Percentiles rank a stretch among this genome's conserved stretches.
These are phyloP conservation scores for Podaxis mareebaensis DNA, from an alignment of 768 basidiomycete species.

Conservation along the genomic window DNA sequence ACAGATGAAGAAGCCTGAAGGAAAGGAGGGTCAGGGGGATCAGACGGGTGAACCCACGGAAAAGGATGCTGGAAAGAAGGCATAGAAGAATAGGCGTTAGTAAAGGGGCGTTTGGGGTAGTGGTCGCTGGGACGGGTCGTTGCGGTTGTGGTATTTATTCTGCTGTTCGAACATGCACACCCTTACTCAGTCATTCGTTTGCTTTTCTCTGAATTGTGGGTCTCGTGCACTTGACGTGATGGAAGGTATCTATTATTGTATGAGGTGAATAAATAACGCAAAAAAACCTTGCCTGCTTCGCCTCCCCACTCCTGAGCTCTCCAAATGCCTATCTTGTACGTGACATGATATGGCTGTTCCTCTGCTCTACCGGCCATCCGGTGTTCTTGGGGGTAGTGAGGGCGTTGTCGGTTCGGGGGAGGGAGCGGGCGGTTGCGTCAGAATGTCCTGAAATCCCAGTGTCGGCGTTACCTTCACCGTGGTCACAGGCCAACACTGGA, in stretches of 20 bases:
- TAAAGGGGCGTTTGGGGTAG: not conserved
- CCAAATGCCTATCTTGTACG: not conserved
- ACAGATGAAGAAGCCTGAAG: constrained; percentile 21
- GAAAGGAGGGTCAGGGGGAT: not conserved
- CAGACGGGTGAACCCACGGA: not conserved
- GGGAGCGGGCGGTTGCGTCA: not conserved
- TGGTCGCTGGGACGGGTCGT: not conserved
- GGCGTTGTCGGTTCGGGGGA: constrained; percentile 8
- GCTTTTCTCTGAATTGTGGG: not conserved
- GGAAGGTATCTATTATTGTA: not conserved
- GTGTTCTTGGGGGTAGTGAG: constrained; percentile 1
- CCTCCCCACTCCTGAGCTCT: not conserved
- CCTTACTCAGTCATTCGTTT: constrained; percentile 12
- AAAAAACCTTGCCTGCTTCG: not conserved
- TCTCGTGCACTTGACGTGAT: not conserved
- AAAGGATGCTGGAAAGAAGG: constrained; percentile 9
- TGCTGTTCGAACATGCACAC: not conserved
- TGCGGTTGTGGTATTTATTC: constrained; percentile 5
- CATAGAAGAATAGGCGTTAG: not conserved
- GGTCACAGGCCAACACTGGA: not conserved
- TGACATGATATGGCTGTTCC: not conserved
- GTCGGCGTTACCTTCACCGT: not conserved
- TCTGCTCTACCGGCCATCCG: not conserved
- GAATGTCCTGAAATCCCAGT: not conserved
- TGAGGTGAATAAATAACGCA: not conserved